A percentile compares a stretch with the other conserved stretches of the same genome.
Evolutionary conservation across 306 rosid genomes (phyloP).

Genomic region (Rosa rugosa): DNA sequence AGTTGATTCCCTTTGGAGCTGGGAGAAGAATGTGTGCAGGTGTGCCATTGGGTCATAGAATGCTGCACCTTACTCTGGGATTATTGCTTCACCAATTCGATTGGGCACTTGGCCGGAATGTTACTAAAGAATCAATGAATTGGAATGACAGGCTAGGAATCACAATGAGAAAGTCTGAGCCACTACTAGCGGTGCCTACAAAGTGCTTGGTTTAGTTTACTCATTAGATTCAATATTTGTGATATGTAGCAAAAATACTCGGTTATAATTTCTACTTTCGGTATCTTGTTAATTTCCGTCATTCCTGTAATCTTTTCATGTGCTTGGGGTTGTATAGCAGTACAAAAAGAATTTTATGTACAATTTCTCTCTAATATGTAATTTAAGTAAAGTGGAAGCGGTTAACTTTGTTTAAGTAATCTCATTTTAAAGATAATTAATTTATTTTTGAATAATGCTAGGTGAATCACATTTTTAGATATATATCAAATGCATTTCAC

Average conservation of each 20-base stretch:
- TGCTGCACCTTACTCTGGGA: conserved; percentile 40
- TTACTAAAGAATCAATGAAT: conserved; percentile 25
- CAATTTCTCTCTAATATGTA: too few relatives aligned
- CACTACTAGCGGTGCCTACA: conserved; percentile 41
- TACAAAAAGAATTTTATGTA: too few relatives aligned
- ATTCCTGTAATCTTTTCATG: too few relatives aligned
- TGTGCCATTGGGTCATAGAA: conserved; percentile 43
- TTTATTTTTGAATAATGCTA: too few relatives aligned
- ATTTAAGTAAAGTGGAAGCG: too few relatives aligned
- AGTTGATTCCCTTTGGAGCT: conserved; percentile 50
- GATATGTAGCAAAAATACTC: neutral
- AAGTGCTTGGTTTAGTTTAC: neutral
- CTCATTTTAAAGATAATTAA: too few relatives aligned
- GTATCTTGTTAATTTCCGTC: too few relatives aligned
- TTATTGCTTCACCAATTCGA: conserved; percentile 50
- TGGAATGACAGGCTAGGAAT: conserved; percentile 39
- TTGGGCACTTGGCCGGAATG: conserved; percentile 39
- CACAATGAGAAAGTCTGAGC: conserved; percentile 37
- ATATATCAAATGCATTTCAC: too few relatives aligned
- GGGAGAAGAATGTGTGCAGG: conserved; percentile 58
- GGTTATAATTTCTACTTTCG: too few relatives aligned
- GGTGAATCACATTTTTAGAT: too few relatives aligned
- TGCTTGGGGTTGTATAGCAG: too few relatives aligned
- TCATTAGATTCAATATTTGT: neutral
- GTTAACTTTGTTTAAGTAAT: too few relatives aligned